Conservation (phyloP, 2,329 filamentous ascomycete genomes). For the Penicillium olsonii region DNA sequence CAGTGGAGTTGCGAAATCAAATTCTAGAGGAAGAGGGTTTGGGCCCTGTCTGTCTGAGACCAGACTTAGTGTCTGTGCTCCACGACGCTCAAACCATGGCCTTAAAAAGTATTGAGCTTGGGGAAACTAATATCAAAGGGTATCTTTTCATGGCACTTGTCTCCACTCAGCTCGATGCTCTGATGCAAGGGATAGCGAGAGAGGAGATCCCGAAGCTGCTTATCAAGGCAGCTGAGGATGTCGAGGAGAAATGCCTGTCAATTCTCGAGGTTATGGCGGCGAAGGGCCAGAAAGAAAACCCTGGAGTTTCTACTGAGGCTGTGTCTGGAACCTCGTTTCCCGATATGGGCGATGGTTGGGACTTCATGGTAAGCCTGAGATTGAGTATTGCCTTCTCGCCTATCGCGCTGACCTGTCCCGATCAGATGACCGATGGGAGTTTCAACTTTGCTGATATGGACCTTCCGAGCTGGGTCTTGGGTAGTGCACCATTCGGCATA, state of each 20-base stretch:
- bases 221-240: constrained; percentile 42
- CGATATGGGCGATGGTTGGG: constrained; percentile 43
- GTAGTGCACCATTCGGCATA: not conserved
- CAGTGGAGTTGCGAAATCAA: constrained; percentile 28
- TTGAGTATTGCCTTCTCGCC: not conserved
- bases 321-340: constrained; percentile 28
- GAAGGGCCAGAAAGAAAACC: constrained; percentile 6
- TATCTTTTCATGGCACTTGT: constrained; percentile 48
- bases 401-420: not conserved
- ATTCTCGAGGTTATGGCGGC: constrained; percentile 28
- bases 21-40: constrained; percentile 31
- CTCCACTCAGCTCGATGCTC: constrained; percentile 45
- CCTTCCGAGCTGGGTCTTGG: constrained; percentile 15
- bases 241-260: constrained; percentile 23
- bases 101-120: constrained; percentile 45
- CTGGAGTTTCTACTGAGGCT: constrained; percentile 13
- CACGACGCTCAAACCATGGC: constrained; percentile 46
- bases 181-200: constrained; percentile 38
- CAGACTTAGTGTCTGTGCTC: constrained; percentile 34
- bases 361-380: constrained; percentile 43
- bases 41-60: constrained; percentile 26
- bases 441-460: constrained; percentile 23
- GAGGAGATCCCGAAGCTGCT: constrained; percentile 39
- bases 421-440: constrained; percentile 31
- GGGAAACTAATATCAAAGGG: constrained; percentile 59